Base-by-base conservation (phyloP, 306 rosid genomes). In the Crotalaria pallida region DNA sequence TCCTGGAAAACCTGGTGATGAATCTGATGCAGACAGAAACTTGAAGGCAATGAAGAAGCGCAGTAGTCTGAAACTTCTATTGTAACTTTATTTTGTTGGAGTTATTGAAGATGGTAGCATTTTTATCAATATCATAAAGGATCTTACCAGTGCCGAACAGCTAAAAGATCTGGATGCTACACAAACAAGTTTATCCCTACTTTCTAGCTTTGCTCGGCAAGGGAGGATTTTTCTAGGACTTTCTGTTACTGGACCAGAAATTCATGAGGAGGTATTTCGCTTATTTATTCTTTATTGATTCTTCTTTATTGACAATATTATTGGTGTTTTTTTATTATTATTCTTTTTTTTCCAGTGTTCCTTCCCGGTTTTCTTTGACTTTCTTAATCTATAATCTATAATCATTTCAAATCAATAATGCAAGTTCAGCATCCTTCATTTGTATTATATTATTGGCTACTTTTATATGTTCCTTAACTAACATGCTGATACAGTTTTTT, bases 1-100 rank as follows among this genome's bases (percentile, higher is more conserved):
- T 71, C 92, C 96, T 7, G 99, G 97, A 73, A 95, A 95, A 73
- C 68, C 88, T 47, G 86, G 83, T 18, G 99, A 95, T 66, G 99
- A 95, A 76, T 71, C 82, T 18, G 99, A 95, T 59, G 73, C 84
- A 11, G 99, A 95, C 61, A 91, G 70, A 82, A 95, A 89, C 82
- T 61, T 83, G 82, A 95, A 83, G 87, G 99, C 99, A 79, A 87
- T 95, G 97, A 95, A 91, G 83, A 95, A 95, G 86, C 97, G 99
- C 68, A 89, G 99, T 80, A 55, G 86, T 58, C 81, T 95, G 82
- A 95, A 95, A 82, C 96, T 95, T 72, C 83, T 95, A 7, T 53
- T 89, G 86, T 97, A 95, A 76, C 96, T 95, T 40, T 95, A 78
- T 83, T 91, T 87, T 84, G 99, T 91, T 73, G 99, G 97, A 58